A percentile compares a stretch with the other conserved stretches of the same genome.
These are phyloP conservation scores for Plantago coronopus DNA, from an alignment of 305 asterid genomes.

Conservation along the genomic window DNA sequence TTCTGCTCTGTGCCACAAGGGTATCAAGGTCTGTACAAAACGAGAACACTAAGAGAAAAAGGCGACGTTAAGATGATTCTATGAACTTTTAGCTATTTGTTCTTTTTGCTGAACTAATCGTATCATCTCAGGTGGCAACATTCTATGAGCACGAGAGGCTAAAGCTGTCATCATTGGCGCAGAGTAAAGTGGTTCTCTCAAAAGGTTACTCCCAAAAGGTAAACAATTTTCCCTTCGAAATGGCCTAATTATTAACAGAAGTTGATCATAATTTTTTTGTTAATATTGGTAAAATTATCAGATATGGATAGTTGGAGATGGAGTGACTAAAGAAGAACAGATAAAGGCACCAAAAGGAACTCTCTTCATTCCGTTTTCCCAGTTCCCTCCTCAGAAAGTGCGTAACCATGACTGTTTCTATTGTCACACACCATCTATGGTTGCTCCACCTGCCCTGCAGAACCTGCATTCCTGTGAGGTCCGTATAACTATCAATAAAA, in stretches of 20 bases:
- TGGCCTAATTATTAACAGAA: too few relatives aligned
- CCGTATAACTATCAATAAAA: background rate
- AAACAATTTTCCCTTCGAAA: background rate
- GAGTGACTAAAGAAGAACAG: conserved; percentile 50
- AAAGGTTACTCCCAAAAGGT: conserved; percentile 44
- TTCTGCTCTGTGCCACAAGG: conserved; percentile 39
- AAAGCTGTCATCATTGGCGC: conserved; percentile 27
- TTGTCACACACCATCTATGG: conserved; percentile 64
- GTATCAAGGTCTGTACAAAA: conserved; percentile 40
- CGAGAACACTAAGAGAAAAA: too few relatives aligned
- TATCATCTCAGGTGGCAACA: conserved; percentile 39
- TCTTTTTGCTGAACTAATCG: background rate
- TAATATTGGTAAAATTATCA: background rate
- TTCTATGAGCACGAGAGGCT: conserved; percentile 47
- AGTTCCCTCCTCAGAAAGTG: conserved; percentile 59
- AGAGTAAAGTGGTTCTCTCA: conserved; percentile 28
- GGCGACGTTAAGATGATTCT: too few relatives aligned
- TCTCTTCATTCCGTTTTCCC: conserved; percentile 60
- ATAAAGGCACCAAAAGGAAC: conserved; percentile 60
- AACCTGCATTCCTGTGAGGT: conserved; percentile 87
- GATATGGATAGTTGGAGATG: conserved; percentile 83
- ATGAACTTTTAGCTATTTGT: background rate
- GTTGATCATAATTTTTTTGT: background rate
- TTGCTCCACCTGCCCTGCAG: conserved; percentile 52
- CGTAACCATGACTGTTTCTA: conserved; percentile 46